phyloP scores from a whole-genome alignment of 2,329 filamentous ascomycete genomes.

The Mycosphaerella sp. region DNA sequence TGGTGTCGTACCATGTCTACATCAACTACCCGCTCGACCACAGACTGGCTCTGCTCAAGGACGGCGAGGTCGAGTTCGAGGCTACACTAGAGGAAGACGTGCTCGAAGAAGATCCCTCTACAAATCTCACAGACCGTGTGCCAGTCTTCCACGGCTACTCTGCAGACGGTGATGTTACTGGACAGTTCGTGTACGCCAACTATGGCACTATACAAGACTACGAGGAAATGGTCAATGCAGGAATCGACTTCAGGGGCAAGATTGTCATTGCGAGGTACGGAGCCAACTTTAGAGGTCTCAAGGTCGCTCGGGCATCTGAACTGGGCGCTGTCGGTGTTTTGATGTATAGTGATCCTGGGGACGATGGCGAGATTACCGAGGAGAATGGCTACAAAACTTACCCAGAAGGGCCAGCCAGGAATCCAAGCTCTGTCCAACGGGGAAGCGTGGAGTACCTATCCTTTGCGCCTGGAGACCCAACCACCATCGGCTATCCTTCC shows the following conservation, averaged over 20 bases:
- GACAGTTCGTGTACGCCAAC: constrained; percentile 80
- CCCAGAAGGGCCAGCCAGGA: constrained; percentile 76
- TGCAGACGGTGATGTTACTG: constrained; percentile 85
- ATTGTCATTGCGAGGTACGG: constrained; percentile 86
- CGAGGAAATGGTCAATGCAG: constrained; percentile 69
- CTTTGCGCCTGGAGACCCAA: constrained; percentile 65
- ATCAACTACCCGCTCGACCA: constrained; percentile 48
- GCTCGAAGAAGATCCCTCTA: constrained; percentile 75
- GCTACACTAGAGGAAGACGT: constrained; percentile 80
- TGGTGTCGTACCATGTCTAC: constrained; percentile 48
- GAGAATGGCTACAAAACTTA: constrained; percentile 74
- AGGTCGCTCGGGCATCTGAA: constrained; percentile 87
- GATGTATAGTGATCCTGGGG: constrained; percentile 82
- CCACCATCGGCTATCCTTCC: constrained; percentile 88
- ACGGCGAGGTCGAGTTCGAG: constrained; percentile 33
- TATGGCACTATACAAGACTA: constrained; percentile 84
- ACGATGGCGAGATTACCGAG: constrained; percentile 76
- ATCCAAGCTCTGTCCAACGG: constrained; percentile 83
- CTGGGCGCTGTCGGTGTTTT: constrained; percentile 80
- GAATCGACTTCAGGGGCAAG: constrained; percentile 72
- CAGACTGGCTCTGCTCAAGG: constrained; percentile 41
- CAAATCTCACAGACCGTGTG: constrained; percentile 62
- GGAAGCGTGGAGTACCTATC: constrained; percentile 66
- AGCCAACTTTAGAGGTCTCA: constrained; percentile 78
- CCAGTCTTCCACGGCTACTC: constrained; percentile 96